A percentile compares a stretch with the other conserved stretches of the same genome.
These are phyloP conservation scores for Mycosarcoma mackinlayi DNA, from an alignment of 1,284 basidiomycete genomes.

Conservation along the genomic window DNA sequence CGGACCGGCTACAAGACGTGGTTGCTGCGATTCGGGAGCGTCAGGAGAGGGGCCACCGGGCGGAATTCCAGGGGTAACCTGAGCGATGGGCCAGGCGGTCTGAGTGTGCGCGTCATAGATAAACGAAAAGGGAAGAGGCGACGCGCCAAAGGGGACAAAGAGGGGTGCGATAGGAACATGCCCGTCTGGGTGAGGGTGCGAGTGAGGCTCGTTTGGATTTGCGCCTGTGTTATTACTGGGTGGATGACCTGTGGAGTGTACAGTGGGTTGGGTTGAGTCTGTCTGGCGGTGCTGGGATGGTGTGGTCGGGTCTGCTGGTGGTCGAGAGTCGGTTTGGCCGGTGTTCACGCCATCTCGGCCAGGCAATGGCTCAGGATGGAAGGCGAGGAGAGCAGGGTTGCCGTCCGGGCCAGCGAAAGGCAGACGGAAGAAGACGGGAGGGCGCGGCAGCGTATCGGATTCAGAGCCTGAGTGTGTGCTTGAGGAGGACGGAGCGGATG, in stretches of 20 bases:
- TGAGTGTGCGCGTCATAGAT: conserved; percentile 56
- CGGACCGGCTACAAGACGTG: conserved; percentile 51
- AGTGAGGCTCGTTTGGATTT: conserved; percentile 1
- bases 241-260: conserved; percentile 1
- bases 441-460: conserved; percentile 3
- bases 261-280: background rate
- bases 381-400: conserved; percentile 49
- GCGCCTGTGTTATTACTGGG: background rate
- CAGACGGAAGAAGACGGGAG: conserved; percentile 49
- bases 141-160: conserved; percentile 57
- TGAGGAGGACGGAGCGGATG: background rate
- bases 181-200: conserved; percentile 32
- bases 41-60: conserved; percentile 36
- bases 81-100: conserved; percentile 58
- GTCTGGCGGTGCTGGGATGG: background rate
- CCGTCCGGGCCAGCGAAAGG: conserved; percentile 49
- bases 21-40: conserved; percentile 33
- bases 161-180: conserved; percentile 54
- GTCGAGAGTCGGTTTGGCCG: background rate
- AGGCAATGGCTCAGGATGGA: conserved; percentile 46
- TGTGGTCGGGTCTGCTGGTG: background rate
- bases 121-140: conserved; percentile 60
- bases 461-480: background rate
- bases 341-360: background rate
- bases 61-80: conserved; percentile 34